Evolutionary conservation across 202 grass and related monocot species (phyloP), one percentile per base, ranked within the genome.

Genomic region (Carex sylvatica): DNA sequence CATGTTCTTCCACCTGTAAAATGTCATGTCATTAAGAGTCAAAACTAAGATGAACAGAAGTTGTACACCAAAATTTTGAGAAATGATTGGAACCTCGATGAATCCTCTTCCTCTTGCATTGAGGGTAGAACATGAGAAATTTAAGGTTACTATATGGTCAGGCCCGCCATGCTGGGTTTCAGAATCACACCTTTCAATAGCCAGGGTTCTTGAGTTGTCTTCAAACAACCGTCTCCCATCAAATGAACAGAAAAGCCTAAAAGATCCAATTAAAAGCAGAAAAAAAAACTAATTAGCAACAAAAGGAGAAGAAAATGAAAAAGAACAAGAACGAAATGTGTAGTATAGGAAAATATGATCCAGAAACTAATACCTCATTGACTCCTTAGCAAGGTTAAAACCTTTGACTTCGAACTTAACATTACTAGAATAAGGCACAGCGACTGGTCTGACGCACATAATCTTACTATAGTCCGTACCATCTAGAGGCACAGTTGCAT

Each of bases 41-140:
- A 89, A 85, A 84, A 16, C n/a, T 23, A n/a, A 78, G 51, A 68
- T 46, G 18, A 85, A 82, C 1, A 65, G 76, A 70, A 90, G 3
- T 23, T 62, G 44, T 80, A 42, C 75, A 82, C 80, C 19, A 74
- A 87, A 69, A 4, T 78, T 82, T 38, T 36, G 51, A 22, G 28
- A 33, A 58, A 59, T 59, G 51, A 59, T 77, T 59, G 9, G 15
- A 79, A 93, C 96, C 96, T 99, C 96, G 76, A 99, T 89, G 63
- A 99, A 99, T 84, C 96, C 96, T 92, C 96, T 96, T 83, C 96
- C 96, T 82, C 83, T 91, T 86, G 89, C 63, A 93, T 72, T 70
- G 83, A 92, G 91, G 38, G 91, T 60, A 58, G 87, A 86, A 82
- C 93, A 99, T 38, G 52, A 90, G 53, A 99, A 93, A 79, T 80